Base-by-base conservation (phyloP, 2,329 filamentous ascomycete genomes). In the Raffaelea albimanens region DNA sequence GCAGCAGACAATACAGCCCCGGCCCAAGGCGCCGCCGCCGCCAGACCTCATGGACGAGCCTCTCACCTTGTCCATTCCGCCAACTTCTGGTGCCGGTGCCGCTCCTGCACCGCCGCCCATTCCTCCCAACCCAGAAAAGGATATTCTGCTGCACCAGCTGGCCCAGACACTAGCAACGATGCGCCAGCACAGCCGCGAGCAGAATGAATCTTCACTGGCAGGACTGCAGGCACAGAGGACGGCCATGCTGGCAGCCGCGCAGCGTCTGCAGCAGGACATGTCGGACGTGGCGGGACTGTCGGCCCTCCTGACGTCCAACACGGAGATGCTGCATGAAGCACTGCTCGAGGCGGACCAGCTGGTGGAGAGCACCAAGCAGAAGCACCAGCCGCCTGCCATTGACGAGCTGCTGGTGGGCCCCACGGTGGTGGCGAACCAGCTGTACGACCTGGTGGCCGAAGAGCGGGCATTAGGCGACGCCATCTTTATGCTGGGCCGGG, bases 91-190 rank as follows among this genome's bases (percentile, higher is more conserved):
- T 67, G 4, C 40, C 20, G 61, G 80, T 8, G 74, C 83, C 5
- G 80, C 88, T 1, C 25, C n/a, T n/a, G n/a, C n/a, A n/a, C n/a
- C n/a, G n/a, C 91, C 93, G 1, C 90, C 91, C 0, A 88, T 96
- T 29, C 91, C 93, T 0, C 90, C 89, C 0, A 98, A 98, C 58
- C 93, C 93, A 0, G 88, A 97, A 65, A 96, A 95, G 62, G 89
- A 97, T 63, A 83, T 85, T 19, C 77, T 97, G 16, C 74, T 95
- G 3, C 76, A 77, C 46, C 85, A 89, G 40, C 76, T 97, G 25
- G 88, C 83, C 33, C 71, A 76, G 48, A 78, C 82, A 0, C 70
- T 97, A 3, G 72, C 81, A 47, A 69, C 77, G 36, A 82, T 86
- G 52, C 81, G 90, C 16, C 79, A 82, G 52, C 75, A 76, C 43